Percentiles rank a stretch among this genome's conserved stretches.
phyloP scores from a whole-genome alignment of 2,329 filamentous ascomycete species.

The Graphilbum sp. region DNA sequence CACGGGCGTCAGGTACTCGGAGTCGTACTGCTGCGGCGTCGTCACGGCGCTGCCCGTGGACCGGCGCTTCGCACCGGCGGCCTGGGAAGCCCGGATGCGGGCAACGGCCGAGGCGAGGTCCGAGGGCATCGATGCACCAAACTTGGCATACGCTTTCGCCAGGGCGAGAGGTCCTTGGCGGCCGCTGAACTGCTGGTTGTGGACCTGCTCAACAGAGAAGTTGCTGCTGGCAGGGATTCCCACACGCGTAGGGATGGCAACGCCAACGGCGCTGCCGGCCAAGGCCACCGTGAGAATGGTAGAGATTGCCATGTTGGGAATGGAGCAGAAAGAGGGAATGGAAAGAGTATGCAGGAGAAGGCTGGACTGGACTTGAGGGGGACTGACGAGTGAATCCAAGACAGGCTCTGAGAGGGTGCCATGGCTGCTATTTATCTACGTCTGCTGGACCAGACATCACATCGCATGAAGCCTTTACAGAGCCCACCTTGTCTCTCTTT shows the following conservation, averaged over 20 bases:
- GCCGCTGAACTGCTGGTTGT: constrained; percentile 17
- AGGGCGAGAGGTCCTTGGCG: constrained; percentile 18
- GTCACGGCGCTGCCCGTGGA: constrained; percentile 15
- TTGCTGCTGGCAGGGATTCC: constrained; percentile 2
- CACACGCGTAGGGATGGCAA: constrained; percentile 4
- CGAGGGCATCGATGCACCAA: constrained; percentile 16
- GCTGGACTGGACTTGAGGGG: not conserved
- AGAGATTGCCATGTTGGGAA: constrained; percentile 4
- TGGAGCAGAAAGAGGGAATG: too few relatives aligned
- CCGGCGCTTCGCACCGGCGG: constrained; percentile 10
- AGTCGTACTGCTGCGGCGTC: constrained; percentile 15
- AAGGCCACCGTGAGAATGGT: constrained; percentile 2
- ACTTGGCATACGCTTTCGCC: constrained; percentile 22
- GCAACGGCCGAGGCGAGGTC: constrained; percentile 14
- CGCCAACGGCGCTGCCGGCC: constrained; percentile 2
- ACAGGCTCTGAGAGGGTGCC: too few relatives aligned
- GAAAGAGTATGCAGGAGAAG: not conserved
- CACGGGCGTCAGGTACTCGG: constrained; percentile 23
- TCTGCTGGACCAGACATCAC: too few relatives aligned
- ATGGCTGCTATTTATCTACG: too few relatives aligned
- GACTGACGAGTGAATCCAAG: too few relatives aligned
- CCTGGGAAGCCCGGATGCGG: constrained; percentile 6
- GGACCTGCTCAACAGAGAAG: constrained; percentile 2
- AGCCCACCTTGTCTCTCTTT: too few relatives aligned
- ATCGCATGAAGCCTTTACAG: too few relatives aligned